Evolutionary conservation across 352 stramenopile genomes (phyloP), one percentile per base, ranked within the genome.

Genomic region (Globisporangium paroecandrum): DNA sequence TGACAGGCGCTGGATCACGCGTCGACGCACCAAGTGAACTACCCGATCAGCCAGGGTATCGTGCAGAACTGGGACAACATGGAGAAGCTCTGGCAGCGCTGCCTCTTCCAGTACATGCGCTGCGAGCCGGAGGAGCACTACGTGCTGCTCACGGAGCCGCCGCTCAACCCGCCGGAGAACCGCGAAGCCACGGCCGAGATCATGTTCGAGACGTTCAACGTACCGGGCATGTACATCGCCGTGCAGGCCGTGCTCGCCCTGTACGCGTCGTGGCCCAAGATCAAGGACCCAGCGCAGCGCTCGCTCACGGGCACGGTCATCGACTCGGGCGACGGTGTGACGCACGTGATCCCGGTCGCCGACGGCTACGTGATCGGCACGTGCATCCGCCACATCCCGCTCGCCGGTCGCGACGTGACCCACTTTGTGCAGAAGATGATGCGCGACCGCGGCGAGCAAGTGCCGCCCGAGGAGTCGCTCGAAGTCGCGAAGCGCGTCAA

Each of bases 141-240:
- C 64, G 90, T 97, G 75, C 61, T 94, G 58, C 76, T 95, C 55
- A 98, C 94, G 24, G 94, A 98, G 70, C 90, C 93, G 38, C 92
- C 93, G 10, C 77, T 98, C 5, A 98, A 98, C 75, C 96, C 95
- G 15, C 95, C 94, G 0, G 96, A 98, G 81, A 98, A 99, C 78
- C 82, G 91, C 47, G 95, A 99, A 71, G 91, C 94, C 60, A 98
- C 95, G 36, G 95, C 93, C 38, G 94, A 98, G 81, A 97, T 98
- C 77, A 98, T 98, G 93, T 98, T 98, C 66, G 94, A 98, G 79
- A 98, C 94, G 29, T 98, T 98, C 73, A 98, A 98, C 73, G 94
- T 98, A 3, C 94, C 94, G 0, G 93, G 89, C 0, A 76, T 98
- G 22, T 98, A 98, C 80, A 98, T 98, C 66, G 91, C 89, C n/a